Evolutionary conservation across 2,329 filamentous ascomycete species (phyloP).

Genomic region (Sporothrix brasiliensis): DNA sequence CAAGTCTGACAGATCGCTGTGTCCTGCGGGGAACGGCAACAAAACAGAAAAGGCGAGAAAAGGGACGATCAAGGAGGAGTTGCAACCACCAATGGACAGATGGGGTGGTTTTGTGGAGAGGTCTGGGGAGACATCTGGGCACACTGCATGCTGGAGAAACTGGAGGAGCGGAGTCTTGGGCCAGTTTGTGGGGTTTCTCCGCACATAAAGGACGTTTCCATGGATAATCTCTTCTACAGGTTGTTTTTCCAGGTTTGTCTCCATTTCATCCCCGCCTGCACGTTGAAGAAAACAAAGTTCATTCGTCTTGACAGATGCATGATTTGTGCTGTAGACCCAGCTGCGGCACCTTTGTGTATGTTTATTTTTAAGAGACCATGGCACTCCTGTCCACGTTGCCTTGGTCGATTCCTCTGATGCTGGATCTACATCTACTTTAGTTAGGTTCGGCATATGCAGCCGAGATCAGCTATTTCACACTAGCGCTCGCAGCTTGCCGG

Average conservation of each 20-base stretch:
- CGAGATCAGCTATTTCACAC: conserved; percentile 13
- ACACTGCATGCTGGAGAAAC: background rate
- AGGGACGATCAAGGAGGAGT: background rate
- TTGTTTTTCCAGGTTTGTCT: too few relatives aligned
- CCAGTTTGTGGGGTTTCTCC: conserved; percentile 5
- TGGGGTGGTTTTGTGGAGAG: background rate
- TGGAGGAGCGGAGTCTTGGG: background rate
- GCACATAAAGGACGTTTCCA: background rate
- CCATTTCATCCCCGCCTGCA: too few relatives aligned
- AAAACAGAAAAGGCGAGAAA: background rate
- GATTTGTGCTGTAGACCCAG: too few relatives aligned
- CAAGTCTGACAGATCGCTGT: conserved; percentile 23
- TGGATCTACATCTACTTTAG: background rate
- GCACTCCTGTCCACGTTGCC: background rate
- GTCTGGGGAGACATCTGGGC: background rate
- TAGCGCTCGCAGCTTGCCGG: conserved; percentile 5
- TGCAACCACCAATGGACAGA: too few relatives aligned
- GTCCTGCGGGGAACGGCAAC: conserved; percentile 17
- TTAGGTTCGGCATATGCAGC: conserved; percentile 24
- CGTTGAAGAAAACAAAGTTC: too few relatives aligned
- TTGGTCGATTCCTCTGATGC: background rate
- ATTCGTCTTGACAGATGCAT: background rate
- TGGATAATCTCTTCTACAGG: background rate
- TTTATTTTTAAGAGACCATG: background rate
- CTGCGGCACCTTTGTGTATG: background rate